phyloP scores from a whole-genome alignment of 106 monocot genomes.

The Xerophyta viscosa region DNA sequence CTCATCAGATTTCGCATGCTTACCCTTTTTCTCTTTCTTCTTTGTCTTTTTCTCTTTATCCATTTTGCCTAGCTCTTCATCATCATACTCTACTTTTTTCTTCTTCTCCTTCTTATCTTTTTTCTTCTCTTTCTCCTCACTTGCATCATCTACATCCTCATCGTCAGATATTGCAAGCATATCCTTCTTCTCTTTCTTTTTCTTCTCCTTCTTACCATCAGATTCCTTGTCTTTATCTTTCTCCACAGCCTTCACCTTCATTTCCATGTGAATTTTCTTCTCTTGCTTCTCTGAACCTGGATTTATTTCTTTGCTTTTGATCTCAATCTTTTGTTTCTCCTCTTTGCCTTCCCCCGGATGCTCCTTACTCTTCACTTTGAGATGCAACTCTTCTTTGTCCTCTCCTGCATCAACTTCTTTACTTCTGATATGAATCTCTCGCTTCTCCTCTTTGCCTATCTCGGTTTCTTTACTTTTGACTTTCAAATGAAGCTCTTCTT shows the following conservation, averaged over 20 bases:
- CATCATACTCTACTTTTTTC: not conserved
- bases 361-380: slow-evolving; percentile 22
- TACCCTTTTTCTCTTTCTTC: slow-evolving; percentile 9
- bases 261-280: slow-evolving; percentile 2
- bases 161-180: not conserved
- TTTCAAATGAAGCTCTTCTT: slow-evolving; percentile 35
- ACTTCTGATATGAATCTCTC: no score
- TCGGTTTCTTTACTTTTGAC: slow-evolving; percentile 23
- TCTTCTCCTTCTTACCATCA: slow-evolving; percentile 2
- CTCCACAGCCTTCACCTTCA: not conserved
- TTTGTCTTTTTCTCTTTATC: slow-evolving; percentile 5
- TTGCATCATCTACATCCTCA: not conserved
- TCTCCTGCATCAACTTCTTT: not conserved
- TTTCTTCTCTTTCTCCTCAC: slow-evolving; percentile 9
- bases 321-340: slow-evolving; percentile 6
- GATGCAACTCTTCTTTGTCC: slow-evolving; percentile 27
- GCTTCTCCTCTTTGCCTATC: no score
- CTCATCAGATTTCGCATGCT: not conserved
- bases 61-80: not conserved
- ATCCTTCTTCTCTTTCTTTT: slow-evolving; percentile 1
- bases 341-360: slow-evolving; percentile 10
- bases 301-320: not conserved
- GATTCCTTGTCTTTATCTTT: slow-evolving; percentile 4
- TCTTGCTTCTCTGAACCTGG: not conserved
- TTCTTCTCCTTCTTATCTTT: slow-evolving; percentile 1